A percentile compares a stretch with the other conserved stretches of the same genome.
Conservation (phyloP, 208 protist species). For the Trypanosoma vivax region DNA sequence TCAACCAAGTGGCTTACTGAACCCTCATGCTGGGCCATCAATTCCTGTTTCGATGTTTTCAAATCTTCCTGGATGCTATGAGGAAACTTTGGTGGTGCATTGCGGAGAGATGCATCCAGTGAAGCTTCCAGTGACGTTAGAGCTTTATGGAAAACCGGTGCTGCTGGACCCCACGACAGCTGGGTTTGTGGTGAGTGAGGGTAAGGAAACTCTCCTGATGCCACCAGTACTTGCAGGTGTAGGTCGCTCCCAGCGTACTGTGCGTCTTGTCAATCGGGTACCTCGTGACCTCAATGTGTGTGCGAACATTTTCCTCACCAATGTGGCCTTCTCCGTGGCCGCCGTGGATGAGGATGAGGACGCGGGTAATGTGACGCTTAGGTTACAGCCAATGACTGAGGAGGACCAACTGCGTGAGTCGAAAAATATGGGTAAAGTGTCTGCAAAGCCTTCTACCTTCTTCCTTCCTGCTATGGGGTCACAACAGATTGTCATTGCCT, state of each 20-base stretch:
- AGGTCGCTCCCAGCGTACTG: slow-evolving; percentile 50
- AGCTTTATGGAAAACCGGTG: slow-evolving; percentile 72
- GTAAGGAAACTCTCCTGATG: slow-evolving; percentile 75
- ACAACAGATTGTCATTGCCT: slow-evolving; percentile 71
- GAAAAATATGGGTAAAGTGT: slow-evolving; percentile 35
- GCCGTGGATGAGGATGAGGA: slow-evolving; percentile 62
- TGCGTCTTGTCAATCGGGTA: slow-evolving; percentile 77
- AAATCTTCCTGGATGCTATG: slow-evolving; percentile 77
- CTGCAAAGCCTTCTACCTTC: slow-evolving; percentile 44
- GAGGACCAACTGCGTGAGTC: slow-evolving; percentile 28
- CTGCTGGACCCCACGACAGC: slow-evolving; percentile 76
- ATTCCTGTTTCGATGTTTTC: slow-evolving; percentile 40
- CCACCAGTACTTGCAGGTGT: slow-evolving; percentile 78
- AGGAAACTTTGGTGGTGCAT: slow-evolving; percentile 52
- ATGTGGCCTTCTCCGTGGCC: slow-evolving; percentile 56
- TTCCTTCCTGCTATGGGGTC: slow-evolving; percentile 58
- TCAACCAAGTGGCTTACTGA: slow-evolving; percentile 5
- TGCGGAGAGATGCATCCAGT: slow-evolving; percentile 41
- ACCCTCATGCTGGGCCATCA: slow-evolving; percentile 24
- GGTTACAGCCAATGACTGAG: slow-evolving; percentile 35
- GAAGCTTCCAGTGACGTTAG: slow-evolving; percentile 41
- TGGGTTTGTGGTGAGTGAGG: slow-evolving; percentile 44
- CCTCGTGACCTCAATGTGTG: slow-evolving; percentile 79
- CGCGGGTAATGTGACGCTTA: slow-evolving; percentile 54
- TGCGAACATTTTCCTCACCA: slow-evolving; percentile 53